Evolutionary conservation across 192 early-diverging fungal species (phyloP), one percentile per base, ranked within the genome.

Genomic region (Phlyctochytrium bullatum): DNA sequence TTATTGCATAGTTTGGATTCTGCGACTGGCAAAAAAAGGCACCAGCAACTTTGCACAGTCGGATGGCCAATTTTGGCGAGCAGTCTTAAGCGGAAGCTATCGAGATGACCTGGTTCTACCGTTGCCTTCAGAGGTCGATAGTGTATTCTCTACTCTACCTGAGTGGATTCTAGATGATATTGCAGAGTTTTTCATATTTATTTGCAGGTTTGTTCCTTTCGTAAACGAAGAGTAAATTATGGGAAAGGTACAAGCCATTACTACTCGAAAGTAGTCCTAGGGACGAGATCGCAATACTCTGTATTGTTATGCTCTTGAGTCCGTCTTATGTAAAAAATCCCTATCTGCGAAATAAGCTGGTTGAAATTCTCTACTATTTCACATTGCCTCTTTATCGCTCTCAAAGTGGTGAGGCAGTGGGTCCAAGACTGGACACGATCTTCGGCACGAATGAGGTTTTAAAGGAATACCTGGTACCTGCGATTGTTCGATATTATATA

Each of bases 81-180:
- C 56, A 20, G 62, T 84, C 0, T 76, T 71, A 1, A 56, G 75
- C 28, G 79, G 80, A n/a, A 75, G 76, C 64, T 0, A 40, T 25
- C 28, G 47, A 10, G 66, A 60, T 47, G 25, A 36, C 2, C 32
- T 14, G 6, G 34, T 86, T 23, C 64, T 88, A 17, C 86, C 86
- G 2, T 69, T 94, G 2, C 88, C 90, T 17, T 57, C 51, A 2
- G 67, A 79, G 1, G 72, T 84, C 0, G 83, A 88, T 0, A 67
- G 79, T 0, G 60, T 72, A 25, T 91, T 92, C 82, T 75, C 86
- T 0, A 89, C 88, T 71, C 83, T 97, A 2, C 97, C 97, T 16
- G 94, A 98, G 73, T 96, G 89, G 76, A 88, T 97, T 31, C 71
- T 97, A 30, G 93, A 96, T 69, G 97, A 98, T 69, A 82, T 92